phyloP scores from a whole-genome alignment of 331 rosid species.

The Quercus lobata region DNA sequence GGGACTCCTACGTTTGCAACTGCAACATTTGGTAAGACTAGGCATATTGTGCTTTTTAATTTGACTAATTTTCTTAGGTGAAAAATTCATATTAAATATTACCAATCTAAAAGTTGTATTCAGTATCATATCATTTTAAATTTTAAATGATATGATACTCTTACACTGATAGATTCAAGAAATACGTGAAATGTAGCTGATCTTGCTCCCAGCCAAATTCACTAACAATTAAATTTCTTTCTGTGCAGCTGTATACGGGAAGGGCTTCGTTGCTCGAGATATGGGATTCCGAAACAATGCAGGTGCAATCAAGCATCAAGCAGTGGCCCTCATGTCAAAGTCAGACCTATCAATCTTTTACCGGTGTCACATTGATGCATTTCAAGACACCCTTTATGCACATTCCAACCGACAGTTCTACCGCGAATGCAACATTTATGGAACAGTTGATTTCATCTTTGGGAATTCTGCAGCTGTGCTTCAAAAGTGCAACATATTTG shows the following conservation, averaged over 20 bases:
- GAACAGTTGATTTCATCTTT: conserved; percentile 84
- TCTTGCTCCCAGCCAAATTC: neutral
- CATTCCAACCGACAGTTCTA: conserved; percentile 70
- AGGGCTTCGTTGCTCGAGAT: conserved; percentile 57
- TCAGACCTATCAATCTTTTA: conserved; percentile 65
- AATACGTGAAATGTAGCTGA: too few relatives aligned
- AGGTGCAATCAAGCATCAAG: conserved; percentile 72
- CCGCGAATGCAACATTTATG: conserved; percentile 58
- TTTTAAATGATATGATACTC: too few relatives aligned
- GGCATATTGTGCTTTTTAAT: neutral
- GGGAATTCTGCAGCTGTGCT: conserved; percentile 71
- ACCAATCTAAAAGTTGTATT: too few relatives aligned
- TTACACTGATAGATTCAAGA: too few relatives aligned
- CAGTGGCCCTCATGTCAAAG: conserved; percentile 67
- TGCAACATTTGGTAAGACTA: conserved; percentile 73
- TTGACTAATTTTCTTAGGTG: too few relatives aligned
- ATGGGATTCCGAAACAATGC: conserved; percentile 73
- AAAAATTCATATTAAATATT: too few relatives aligned
- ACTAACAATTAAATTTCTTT: neutral
- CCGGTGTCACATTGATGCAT: conserved; percentile 56
- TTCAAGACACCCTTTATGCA: conserved; percentile 66
- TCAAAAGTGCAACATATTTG: conserved; percentile 55
- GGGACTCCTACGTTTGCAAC: conserved; percentile 81
- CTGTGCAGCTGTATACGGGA: conserved; percentile 59
- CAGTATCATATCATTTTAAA: too few relatives aligned